A percentile compares a stretch with the other conserved stretches of the same genome.
Conservation (phyloP, 805 yeast genomes). For the Candida piceae region DNA sequence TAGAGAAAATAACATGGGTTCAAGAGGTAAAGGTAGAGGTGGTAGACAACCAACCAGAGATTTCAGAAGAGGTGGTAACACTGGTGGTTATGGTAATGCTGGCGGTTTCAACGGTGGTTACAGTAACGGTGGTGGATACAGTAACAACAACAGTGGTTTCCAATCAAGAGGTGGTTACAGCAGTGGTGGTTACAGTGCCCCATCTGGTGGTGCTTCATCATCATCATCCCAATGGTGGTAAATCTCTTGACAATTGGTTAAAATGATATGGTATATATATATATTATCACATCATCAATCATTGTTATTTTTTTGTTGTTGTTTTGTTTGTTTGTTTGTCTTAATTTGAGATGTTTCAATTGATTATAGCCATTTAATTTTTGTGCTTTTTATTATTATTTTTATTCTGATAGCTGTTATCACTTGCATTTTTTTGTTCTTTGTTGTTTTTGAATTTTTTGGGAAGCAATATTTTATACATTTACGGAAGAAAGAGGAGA, state of each 20-base stretch:
- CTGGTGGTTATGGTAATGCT: conserved; percentile 29
- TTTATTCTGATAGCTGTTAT: background rate
- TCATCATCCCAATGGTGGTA: conserved; percentile 33
- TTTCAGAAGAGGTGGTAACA: conserved; percentile 40
- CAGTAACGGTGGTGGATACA: conserved; percentile 25
- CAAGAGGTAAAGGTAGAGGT: conserved; percentile 46
- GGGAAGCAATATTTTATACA: background rate
- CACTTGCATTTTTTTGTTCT: background rate
- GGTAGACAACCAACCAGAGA: conserved; percentile 34
- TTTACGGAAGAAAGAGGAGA: background rate
- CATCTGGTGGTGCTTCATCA: conserved; percentile 17
- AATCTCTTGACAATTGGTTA: conserved; percentile 1
- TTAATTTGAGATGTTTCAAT: background rate
- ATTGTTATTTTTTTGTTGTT: no score
- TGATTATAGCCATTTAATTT: background rate
- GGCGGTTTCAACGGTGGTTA: conserved; percentile 21
- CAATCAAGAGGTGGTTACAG: conserved; percentile 26
- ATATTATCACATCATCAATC: no score
- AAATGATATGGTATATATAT: no score
- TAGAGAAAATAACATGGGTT: conserved; percentile 65
- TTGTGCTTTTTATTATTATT: background rate
- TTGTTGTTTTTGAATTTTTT: background rate
- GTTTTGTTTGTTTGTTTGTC: background rate
- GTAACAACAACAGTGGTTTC: conserved; percentile 20
- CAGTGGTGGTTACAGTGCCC: conserved; percentile 30